These are phyloP conservation scores for Phytopythium mirpurense DNA, from an alignment of 352 stramenopile genomes.

Conservation along the genomic window DNA sequence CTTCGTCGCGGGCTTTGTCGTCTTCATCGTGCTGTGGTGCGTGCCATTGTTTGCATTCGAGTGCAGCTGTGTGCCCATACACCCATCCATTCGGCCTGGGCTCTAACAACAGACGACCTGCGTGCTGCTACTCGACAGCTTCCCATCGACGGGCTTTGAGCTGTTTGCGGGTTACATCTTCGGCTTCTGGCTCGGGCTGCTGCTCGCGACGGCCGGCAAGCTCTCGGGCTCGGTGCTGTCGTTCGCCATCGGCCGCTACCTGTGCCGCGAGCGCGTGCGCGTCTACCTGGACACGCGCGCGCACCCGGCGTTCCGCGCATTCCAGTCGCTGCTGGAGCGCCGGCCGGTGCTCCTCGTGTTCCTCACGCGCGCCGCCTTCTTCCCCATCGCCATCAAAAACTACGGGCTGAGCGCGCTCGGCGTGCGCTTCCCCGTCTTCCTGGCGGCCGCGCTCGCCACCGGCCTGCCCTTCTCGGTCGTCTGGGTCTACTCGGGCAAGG, in stretches of 20 bases:
- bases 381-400: conserved; percentile 84
- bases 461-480: conserved; percentile 68
- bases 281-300: conserved; percentile 63
- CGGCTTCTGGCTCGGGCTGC: conserved; percentile 61
- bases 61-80: background rate
- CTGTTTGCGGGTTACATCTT: conserved; percentile 76
- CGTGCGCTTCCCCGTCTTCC: conserved; percentile 60
- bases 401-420: conserved; percentile 80
- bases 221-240: conserved; percentile 59
- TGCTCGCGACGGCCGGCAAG: conserved; percentile 62
- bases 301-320: conserved; percentile 61
- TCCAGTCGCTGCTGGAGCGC: conserved; percentile 54
- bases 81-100: no score
- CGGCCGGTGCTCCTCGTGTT: conserved; percentile 73
- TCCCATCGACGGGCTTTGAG: conserved; percentile 76
- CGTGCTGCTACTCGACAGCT: conserved; percentile 23
- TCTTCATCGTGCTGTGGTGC: conserved; percentile 49
- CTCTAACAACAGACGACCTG: no score
- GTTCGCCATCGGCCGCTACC: conserved; percentile 64
- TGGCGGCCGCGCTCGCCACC: conserved; percentile 57
- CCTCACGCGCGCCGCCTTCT: conserved; percentile 73
- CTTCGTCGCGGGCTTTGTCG: conserved; percentile 39
- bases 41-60: background rate
- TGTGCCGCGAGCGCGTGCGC: conserved; percentile 54
- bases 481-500: conserved; percentile 74